These are phyloP conservation scores for Colletotrichum karsti DNA, from an alignment of 2,329 filamentous ascomycete species.

Conservation along the genomic window DNA sequence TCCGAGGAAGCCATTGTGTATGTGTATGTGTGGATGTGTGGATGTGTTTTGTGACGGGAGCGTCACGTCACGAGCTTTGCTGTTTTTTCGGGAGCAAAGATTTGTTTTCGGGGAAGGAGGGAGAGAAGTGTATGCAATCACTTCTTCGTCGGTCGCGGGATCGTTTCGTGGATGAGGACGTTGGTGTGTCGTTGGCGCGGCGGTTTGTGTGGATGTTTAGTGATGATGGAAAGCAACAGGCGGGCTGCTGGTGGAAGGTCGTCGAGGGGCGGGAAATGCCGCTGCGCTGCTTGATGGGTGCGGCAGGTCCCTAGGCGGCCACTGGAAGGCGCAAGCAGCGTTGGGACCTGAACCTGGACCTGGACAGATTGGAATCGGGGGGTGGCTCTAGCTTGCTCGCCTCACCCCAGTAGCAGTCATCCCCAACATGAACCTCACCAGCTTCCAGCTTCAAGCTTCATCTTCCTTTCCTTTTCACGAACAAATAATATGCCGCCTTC, in stretches of 20 bases:
- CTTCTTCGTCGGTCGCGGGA: not conserved
- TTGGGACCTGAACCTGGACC: not conserved
- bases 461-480: not conserved
- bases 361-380: not conserved
- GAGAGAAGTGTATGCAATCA: too few relatives aligned
- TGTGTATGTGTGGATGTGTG: not conserved
- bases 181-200: not conserved
- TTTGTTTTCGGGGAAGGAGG: not conserved
- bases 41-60: not conserved
- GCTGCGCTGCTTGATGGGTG: not conserved
- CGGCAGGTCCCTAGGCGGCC: conserved; percentile 10
- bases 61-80: not conserved
- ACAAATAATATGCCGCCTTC: too few relatives aligned
- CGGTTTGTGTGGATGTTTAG: not conserved
- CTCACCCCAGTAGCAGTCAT: conserved; percentile 2
- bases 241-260: conserved; percentile 8
- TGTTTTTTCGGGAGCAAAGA: too few relatives aligned
- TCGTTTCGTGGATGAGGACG: not conserved
- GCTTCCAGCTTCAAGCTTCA: not conserved
- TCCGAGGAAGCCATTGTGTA: conserved; percentile 37
- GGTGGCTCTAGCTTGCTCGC: not conserved
- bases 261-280: conserved; percentile 27
- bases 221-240: not conserved
- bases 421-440: not conserved
- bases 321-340: conserved; percentile 9